phyloP scores from a whole-genome alignment of 192 early-diverging fungal species.

The Coemansia sp. region DNA sequence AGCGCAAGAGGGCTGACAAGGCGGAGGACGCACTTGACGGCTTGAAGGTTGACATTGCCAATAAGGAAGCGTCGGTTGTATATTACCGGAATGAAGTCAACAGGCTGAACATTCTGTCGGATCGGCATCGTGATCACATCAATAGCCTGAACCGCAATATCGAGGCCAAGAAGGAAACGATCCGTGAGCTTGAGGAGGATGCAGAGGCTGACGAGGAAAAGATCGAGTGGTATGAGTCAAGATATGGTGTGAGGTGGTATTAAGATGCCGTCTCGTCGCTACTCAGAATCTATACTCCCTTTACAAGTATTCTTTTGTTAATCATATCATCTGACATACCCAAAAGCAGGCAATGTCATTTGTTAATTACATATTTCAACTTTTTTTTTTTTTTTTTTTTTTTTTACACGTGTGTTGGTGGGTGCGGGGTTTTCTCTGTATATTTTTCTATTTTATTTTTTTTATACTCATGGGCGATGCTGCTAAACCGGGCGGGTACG shows the following conservation, averaged over 20 bases:
- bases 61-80: not conserved
- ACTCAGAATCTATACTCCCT: too few species aligned
- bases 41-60: not conserved
- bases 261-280: too few species aligned
- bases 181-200: not conserved
- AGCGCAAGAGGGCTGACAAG: not conserved
- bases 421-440: too few species aligned
- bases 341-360: slow-evolving; percentile 7
- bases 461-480: slow-evolving; percentile 8
- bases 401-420: too few species aligned
- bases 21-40: not conserved
- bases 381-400: not conserved
- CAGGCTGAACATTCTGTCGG: not conserved
- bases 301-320: too few species aligned
- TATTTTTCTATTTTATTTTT: slow-evolving; percentile 4
- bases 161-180: not conserved
- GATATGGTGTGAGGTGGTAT: too few species aligned
- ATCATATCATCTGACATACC: not conserved
- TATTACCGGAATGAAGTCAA: not conserved
- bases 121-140: slow-evolving; percentile 7
- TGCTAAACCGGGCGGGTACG: slow-evolving; percentile 42
- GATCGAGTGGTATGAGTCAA: not conserved
- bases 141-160: not conserved
- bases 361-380: not conserved
- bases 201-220: not conserved